phyloP scores from a whole-genome alignment of 139 green algal species.

The Coelastrella sp. region DNA sequence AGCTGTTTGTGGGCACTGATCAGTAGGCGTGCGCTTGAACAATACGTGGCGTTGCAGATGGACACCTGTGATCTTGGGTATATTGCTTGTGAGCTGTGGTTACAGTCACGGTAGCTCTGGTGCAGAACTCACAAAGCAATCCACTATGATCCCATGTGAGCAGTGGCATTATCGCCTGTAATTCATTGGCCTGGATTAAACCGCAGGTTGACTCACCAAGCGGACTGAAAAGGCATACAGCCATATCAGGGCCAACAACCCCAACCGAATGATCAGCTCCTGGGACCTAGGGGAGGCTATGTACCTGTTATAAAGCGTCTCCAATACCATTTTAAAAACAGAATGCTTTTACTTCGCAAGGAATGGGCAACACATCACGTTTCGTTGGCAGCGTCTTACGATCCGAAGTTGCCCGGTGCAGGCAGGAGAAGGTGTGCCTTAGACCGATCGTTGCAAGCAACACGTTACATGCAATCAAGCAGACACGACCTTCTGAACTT shows the following conservation, averaged over 20 bases:
- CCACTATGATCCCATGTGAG: too few relatives aligned
- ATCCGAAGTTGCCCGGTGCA: too few relatives aligned
- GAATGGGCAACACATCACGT: not conserved
- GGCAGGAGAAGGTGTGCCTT: too few relatives aligned
- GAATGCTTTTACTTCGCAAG: not conserved
- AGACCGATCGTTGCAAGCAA: too few relatives aligned
- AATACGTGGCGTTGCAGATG: not conserved
- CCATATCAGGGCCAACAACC: constrained; percentile 63
- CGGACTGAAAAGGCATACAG: constrained; percentile 73
- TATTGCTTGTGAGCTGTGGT: not conserved
- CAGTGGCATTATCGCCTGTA: too few relatives aligned
- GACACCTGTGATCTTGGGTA: not conserved
- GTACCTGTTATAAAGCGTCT: not conserved
- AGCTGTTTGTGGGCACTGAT: not conserved
- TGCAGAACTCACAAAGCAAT: not conserved
- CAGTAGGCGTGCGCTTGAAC: not conserved
- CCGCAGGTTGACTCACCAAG: constrained; percentile 52
- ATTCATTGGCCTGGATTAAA: not conserved
- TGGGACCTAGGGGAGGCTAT: constrained; percentile 55
- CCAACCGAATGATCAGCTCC: constrained; percentile 65
- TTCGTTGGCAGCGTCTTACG: not conserved
- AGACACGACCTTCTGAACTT: too few relatives aligned
- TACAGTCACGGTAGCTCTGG: not conserved
- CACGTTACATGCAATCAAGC: not conserved
- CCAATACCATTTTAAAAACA: not conserved